These are phyloP conservation scores for Seiridium cupressi DNA, from an alignment of 2,329 filamentous ascomycete species.

Conservation along the genomic window DNA sequence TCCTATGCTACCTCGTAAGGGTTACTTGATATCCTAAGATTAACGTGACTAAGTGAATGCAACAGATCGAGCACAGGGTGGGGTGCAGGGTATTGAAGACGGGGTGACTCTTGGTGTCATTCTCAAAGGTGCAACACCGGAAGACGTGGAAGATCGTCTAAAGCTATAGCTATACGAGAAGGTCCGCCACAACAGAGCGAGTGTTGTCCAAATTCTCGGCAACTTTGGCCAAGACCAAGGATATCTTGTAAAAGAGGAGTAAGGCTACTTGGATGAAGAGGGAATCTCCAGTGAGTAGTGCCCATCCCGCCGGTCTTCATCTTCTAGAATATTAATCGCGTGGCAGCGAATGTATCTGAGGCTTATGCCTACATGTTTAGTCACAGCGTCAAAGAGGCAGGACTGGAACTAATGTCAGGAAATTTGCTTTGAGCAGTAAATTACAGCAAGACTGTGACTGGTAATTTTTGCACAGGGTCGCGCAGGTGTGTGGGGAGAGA, in stretches of 20 bases:
- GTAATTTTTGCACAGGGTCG: too few relatives aligned
- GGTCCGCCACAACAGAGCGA: slow-evolving; percentile 25
- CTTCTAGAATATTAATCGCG: background rate
- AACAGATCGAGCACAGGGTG: slow-evolving; percentile 23
- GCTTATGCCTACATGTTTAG: background rate
- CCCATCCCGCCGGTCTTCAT: background rate
- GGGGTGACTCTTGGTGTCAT: slow-evolving; percentile 27
- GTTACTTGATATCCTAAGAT: background rate
- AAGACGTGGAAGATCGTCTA: slow-evolving; percentile 18
- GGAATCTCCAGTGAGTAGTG: background rate
- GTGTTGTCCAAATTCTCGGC: slow-evolving; percentile 30
- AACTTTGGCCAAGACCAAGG: slow-evolving; percentile 30
- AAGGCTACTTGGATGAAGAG: background rate
- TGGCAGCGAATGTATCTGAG: background rate
- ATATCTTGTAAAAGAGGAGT: slow-evolving; percentile 21
- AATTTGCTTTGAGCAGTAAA: too few relatives aligned
- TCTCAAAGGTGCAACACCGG: slow-evolving; percentile 18
- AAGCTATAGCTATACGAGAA: slow-evolving; percentile 28
- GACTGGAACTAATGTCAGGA: background rate
- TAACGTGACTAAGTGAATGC: background rate
- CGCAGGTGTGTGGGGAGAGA: too few relatives aligned
- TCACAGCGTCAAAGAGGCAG: background rate
- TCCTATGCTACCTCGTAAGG: slow-evolving; percentile 22
- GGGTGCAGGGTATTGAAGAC: slow-evolving; percentile 31
- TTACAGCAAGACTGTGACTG: too few relatives aligned